Evolutionary conservation across 75 land plant species (phyloP), one percentile per base, ranked within the genome.

Genomic region (Pseudotsuga menziesii): DNA sequence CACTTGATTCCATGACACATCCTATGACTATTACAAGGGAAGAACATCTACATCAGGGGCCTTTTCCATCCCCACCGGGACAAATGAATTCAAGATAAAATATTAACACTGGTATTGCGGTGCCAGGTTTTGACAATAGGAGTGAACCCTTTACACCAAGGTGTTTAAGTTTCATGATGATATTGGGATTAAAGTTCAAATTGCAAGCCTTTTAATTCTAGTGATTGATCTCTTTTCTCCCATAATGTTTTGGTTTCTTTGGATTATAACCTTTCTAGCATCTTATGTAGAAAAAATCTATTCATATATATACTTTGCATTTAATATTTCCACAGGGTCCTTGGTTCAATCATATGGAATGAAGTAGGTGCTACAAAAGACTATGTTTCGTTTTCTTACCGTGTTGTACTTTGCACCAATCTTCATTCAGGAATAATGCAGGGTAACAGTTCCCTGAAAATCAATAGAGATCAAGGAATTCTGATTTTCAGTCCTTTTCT

Each of bases 401-500:
- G 69, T 32, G 36, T 4, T 5, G 69, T 29, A 4, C 16, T 39
- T 19, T 64, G 41, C 36, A n/a, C n/a, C n/a, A n/a, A n/a, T n/a
- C n/a, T n/a, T n/a, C n/a, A n/a, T n/a, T n/a, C n/a, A n/a, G n/a
- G n/a, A 35, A 5, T n/a, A 72, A 44, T 15, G 75, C 83, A 58
- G 73, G 82, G 64, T 83, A 83, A 56, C 60, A 79, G 44, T 79
- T 80, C 17, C 75, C 89, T 35, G 75, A 61, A 29, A 36, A n/a
- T 69, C 89, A 78, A 59, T 87, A 91, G 70, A 82, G 86, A 76
- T 82, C 89, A 62, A 91, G 91, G 76, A 83, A 94, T 20, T 89
- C 94, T 29, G 99, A 97, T 36, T 52, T 91, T 13, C 93, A 90
- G 58, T 90, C 97, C 75, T 89, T n/a, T n/a, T n/a, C n/a, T n/a